Evolutionary conservation across 495 filamentous ascomycete species (phyloP).

Genomic region (Aspergillus steynii): DNA sequence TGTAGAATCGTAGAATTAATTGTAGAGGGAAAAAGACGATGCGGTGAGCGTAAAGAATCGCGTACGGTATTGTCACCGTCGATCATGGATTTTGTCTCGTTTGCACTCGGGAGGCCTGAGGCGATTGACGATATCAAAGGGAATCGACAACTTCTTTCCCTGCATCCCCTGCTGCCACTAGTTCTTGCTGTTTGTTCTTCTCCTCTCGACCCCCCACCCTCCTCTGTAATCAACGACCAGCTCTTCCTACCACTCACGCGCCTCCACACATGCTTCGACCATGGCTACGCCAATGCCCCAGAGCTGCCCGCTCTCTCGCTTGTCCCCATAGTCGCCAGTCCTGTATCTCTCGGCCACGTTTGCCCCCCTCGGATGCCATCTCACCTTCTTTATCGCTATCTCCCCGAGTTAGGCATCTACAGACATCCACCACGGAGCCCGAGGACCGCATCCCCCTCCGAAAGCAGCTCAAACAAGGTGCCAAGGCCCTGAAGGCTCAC

Average conservation of each 20-base stretch:
- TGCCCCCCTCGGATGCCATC: background rate
- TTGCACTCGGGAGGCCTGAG: too few species aligned
- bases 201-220: too few species aligned
- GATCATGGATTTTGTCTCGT: too few species aligned
- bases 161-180: too few species aligned
- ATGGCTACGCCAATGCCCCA: slow-evolving; percentile 31
- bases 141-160: background rate
- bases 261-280: slow-evolving; percentile 35
- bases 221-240: background rate
- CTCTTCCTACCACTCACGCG: background rate
- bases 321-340: slow-evolving; percentile 19
- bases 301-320: slow-evolving; percentile 31
- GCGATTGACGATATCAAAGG: too few species aligned
- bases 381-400: background rate
- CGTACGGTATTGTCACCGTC: background rate
- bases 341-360: background rate
- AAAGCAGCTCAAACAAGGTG: slow-evolving; percentile 74
- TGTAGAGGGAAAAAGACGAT: background rate
- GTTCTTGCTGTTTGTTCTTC: background rate
- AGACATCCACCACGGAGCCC: slow-evolving; percentile 24
- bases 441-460: slow-evolving; percentile 56
- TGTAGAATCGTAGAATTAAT: too few species aligned
- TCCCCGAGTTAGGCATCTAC: slow-evolving; percentile 21
- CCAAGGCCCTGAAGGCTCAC: slow-evolving; percentile 49
- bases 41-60: background rate